Conservation (phyloP, 495 filamentous ascomycete genomes). For the Choiromyces venosus region DNA sequence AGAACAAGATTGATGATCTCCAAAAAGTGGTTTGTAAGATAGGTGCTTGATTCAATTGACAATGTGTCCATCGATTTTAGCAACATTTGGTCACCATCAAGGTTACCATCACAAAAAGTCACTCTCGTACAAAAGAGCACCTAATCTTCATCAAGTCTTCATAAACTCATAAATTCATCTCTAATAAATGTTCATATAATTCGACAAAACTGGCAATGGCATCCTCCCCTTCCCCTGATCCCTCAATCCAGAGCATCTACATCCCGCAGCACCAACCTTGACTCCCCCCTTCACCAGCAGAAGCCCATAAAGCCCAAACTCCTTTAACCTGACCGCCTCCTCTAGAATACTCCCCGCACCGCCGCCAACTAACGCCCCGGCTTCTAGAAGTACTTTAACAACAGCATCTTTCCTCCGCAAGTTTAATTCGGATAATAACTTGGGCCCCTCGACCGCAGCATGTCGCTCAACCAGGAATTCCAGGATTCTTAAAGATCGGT, state of each 20-base stretch:
- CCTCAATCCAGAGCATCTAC: neutral
- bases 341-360: neutral
- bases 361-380: neutral
- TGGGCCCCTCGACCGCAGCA: neutral
- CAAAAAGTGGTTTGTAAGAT: neutral
- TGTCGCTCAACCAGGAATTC: neutral
- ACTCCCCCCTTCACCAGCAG: neutral
- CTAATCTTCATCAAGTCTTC: neutral
- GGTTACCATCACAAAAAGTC: neutral
- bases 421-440: neutral
- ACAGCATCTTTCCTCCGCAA: neutral
- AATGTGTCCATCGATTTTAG: neutral
- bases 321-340: neutral
- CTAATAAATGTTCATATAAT: constrained; percentile 2
- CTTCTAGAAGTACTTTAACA: neutral
- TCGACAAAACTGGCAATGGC: neutral
- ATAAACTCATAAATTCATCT: neutral
- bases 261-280: neutral
- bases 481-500: neutral
- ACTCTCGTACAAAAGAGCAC: neutral
- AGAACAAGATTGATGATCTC: neutral
- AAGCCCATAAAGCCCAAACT: neutral
- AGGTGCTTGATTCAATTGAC: neutral
- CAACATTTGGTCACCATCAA: neutral
- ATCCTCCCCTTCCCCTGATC: neutral